A percentile compares a stretch with the other conserved stretches of the same genome.
phyloP scores from a whole-genome alignment of 1,284 basidiomycete genomes.

The Trametes pubescens region DNA sequence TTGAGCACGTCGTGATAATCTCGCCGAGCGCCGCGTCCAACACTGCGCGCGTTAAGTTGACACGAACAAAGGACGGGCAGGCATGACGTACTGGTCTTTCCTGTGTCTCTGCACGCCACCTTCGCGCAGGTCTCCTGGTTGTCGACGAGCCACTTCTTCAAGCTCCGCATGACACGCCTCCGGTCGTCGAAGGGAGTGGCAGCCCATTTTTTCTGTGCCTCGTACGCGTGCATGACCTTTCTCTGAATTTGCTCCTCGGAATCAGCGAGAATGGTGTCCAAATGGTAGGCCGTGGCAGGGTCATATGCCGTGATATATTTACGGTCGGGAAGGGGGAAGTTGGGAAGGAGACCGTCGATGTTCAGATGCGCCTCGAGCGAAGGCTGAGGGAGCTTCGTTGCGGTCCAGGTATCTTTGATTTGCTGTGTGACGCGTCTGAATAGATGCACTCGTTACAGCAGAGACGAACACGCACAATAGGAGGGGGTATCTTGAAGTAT shows the following conservation, averaged over 20 bases:
- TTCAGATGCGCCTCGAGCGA: constrained; percentile 68
- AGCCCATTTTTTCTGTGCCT: constrained; percentile 78
- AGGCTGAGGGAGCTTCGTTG: constrained; percentile 62
- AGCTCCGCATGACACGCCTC: constrained; percentile 81
- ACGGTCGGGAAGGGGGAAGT: constrained; percentile 55
- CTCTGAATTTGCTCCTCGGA: constrained; percentile 68
- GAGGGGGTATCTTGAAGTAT: constrained; percentile 63
- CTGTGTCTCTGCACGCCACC: constrained; percentile 94
- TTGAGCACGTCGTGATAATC: constrained; percentile 88
- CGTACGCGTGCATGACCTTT: constrained; percentile 74
- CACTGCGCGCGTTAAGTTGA: constrained; percentile 53
- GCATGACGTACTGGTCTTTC: constrained; percentile 85
- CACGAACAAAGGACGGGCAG: constrained; percentile 8
- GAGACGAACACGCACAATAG: constrained; percentile 57
- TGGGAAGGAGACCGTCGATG: constrained; percentile 62
- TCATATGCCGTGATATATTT: constrained; percentile 91
- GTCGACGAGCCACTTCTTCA: constrained; percentile 91
- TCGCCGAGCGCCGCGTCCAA: constrained; percentile 92
- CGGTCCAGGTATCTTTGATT: constrained; percentile 63
- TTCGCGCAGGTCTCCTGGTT: constrained; percentile 87
- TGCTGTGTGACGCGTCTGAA: constrained; percentile 48
- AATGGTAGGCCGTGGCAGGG: constrained; percentile 85
- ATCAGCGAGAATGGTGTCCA: constrained; percentile 76
- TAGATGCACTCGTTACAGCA: not conserved
- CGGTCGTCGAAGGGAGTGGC: constrained; percentile 80